Evolutionary conservation across 345 rosid genomes (phyloP), one percentile per base, ranked within the genome.

Genomic region (Heritiera fomes): DNA sequence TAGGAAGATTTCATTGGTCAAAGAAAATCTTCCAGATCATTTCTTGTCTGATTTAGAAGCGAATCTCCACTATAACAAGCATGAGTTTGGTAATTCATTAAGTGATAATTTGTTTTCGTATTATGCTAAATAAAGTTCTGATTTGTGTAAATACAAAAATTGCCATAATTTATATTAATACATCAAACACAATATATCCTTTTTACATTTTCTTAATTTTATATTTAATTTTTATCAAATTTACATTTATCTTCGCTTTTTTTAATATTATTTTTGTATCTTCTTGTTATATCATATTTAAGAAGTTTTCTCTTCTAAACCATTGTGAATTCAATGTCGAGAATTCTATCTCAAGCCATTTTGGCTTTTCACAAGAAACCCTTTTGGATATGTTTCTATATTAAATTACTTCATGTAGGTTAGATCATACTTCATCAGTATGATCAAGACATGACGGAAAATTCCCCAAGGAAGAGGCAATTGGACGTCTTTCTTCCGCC

Each of bases 401-500:
- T 1, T 32, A 60, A 61, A 61, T 61, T 59, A 20, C 14, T 59
- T 59, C 5, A 1, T 3, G n/a, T 8, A n/a, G 3, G 32, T 12
- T 12, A 28, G 40, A 11, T 30, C 41, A 0, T 13, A 28, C 18
- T 28, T 30, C 18, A 30, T 62, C 66, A 32, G 23, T 66, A n/a
- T 41, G 50, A 15, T 41, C 6, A 41, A 50, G 58, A 49, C 75
- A 50, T 50, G 43, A 71, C 45, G 14, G 28, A 7, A 32, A 17
- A 3, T 52, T 71, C 75, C 75, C 75, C 20, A 5, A 30, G 61
- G 75, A 71, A 71, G 61, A 71, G 45, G 75, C 75, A 71, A 71
- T 52, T 30, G 40, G 53, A 45, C 45, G 38, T 32, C 72, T 43
- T n/a, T 9, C 32, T 20, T 59, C 34, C 15, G 6, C 41, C 53